Evolutionary conservation across 1,284 basidiomycete genomes (phyloP).

Genomic region (Cutaneotrichosporon spelunceum): DNA sequence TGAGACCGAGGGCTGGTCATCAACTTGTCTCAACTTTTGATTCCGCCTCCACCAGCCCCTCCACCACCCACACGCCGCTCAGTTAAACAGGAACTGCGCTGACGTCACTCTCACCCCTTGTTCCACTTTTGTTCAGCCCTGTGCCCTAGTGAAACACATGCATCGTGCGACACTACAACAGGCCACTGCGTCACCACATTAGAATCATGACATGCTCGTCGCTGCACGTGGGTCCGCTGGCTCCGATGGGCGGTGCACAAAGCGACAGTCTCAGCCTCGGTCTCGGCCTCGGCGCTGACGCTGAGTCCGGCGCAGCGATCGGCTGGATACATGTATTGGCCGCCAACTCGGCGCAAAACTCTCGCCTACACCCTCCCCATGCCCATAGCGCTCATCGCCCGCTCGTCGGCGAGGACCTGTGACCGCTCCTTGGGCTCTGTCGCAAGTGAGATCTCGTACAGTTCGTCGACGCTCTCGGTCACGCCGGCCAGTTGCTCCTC

Average conservation of each 20-base stretch:
- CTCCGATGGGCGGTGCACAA: neutral
- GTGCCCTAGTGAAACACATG: neutral
- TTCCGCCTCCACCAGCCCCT: neutral
- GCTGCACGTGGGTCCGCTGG: neutral
- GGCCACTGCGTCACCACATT: neutral
- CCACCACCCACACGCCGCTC: no score
- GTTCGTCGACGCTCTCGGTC: conserved; percentile 56
- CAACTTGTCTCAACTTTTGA: neutral
- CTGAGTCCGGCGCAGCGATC: neutral
- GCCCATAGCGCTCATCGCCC: neutral
- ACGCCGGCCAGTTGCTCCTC: conserved; percentile 65
- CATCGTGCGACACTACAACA: conserved; percentile 1
- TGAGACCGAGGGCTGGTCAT: neutral
- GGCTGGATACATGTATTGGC: neutral
- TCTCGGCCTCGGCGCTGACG: neutral
- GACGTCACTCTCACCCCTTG: neutral
- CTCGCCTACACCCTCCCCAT: neutral
- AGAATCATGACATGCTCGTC: neutral
- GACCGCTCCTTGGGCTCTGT: conserved; percentile 78
- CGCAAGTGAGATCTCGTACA: conserved; percentile 80
- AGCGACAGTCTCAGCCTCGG: neutral
- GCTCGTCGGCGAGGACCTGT: neutral
- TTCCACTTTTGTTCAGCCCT: neutral
- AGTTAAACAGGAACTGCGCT: no score
- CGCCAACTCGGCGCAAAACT: neutral